Evolutionary conservation across 116 monocot species (phyloP), one percentile per base, ranked within the genome.

Genomic region (Trichopus zeylanicus): DNA sequence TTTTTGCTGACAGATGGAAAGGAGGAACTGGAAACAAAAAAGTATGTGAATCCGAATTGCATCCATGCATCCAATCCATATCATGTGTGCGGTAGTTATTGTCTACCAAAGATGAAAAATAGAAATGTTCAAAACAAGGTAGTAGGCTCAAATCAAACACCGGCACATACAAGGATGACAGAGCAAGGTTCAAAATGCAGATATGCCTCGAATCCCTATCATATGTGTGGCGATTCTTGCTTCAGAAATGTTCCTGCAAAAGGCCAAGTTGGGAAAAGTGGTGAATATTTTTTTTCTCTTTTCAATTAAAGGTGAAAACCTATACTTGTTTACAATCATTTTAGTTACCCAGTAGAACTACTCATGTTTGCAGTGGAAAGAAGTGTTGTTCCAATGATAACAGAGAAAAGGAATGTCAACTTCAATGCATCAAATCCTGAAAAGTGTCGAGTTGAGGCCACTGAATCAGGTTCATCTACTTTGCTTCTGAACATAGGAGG

Each of bases 1-100:
- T n/a, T n/a, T n/a, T n/a, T n/a, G n/a, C n/a, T n/a, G n/a, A n/a
- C n/a, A n/a, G n/a, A n/a, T n/a, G n/a, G n/a, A n/a, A 54, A 13
- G 16, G 29, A 37, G 19, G 26, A 29, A 42, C 29, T 6, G 26
- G 34, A 12, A 3, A 5, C 6, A 42, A 66, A 38, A 29, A 66
- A 29, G 12, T 21, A 55, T 46, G 46, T 46, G 37, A 26, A 46
- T 28, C 56, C 55, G 24, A 46, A 15, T 56, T 67, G 67, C 47
- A 23, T 22, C 15, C 31, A 67, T 57, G 47, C 48, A 31, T 67
- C 57, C 31, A 57, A 57, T 33, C 57, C 57, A 57, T 57, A 31
- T 31, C 57, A 57, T 31, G 31, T 25, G 2, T 52, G 52, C 23
- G 52, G 22, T 15, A 22, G 25, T 52, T 26, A 26, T 42, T 42